A percentile compares a stretch with the other conserved stretches of the same genome.
These are phyloP conservation scores for Dendrobium nobile DNA, from an alignment of 106 monocot species.

Conservation along the genomic window DNA sequence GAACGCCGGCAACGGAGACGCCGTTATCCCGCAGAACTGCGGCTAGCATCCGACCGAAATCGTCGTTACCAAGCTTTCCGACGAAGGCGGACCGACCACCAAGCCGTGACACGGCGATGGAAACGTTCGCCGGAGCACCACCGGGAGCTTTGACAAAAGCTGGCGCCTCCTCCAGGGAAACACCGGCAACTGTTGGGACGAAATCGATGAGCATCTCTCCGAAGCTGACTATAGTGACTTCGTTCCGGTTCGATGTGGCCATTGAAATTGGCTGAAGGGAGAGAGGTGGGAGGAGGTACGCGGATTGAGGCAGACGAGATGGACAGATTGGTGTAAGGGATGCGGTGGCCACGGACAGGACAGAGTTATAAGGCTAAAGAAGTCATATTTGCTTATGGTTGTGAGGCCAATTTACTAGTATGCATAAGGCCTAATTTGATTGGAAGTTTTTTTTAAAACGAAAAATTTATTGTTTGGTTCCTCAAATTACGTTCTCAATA, in stretches of 20 bases:
- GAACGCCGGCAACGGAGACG: constrained; percentile 1
- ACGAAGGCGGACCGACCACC: constrained; percentile 16
- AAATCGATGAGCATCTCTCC: constrained; percentile 26
- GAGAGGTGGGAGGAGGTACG: not conserved
- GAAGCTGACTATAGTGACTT: not conserved
- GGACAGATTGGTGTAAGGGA: not conserved
- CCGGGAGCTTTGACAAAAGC: constrained; percentile 19
- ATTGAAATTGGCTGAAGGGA: not conserved
- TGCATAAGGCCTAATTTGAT: too few species aligned
- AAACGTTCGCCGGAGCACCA: constrained; percentile 22
- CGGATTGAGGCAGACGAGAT: not conserved
- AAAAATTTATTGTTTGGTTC: too few species aligned
- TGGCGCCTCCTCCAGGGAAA: constrained; percentile 9
- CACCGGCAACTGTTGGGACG: constrained; percentile 14
- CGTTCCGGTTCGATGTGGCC: not conserved
- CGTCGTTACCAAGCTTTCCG: constrained; percentile 21
- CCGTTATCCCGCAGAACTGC: constrained; percentile 14
- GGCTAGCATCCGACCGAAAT: constrained; percentile 14
- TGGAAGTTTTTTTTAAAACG: too few species aligned
- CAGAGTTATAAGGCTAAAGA: not conserved
- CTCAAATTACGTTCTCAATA: too few species aligned
- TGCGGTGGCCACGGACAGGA: constrained; percentile 8
- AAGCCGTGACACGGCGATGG: constrained; percentile 13
- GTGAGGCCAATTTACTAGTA: too few species aligned
- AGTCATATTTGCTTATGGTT: too few species aligned